Base-by-base conservation (phyloP, 2,329 filamentous ascomycete species). In the Aspergillus sp. region DNA sequence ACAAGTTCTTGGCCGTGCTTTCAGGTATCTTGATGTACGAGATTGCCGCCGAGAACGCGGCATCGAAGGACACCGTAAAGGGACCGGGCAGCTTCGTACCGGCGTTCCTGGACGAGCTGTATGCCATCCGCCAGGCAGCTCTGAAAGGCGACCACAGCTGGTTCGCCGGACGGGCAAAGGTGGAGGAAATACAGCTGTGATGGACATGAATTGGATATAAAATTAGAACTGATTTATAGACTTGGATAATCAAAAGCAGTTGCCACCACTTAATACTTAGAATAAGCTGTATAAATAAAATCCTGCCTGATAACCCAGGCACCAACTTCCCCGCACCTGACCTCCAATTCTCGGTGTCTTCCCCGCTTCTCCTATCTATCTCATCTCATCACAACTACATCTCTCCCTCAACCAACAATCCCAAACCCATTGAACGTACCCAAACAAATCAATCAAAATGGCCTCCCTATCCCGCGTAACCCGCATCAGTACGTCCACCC, bases 81-180 rank as follows among this genome's bases (percentile, higher is more conserved):
- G 94, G 94, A 0, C 92, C 94, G 0, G 94, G 94, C 0, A 91
- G 88, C 0, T 97, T 97, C 79, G 87, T 96, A 11, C 89, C 92
- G 0, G 88, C 88, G 0, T 93, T 97, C 70, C 78, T 97, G 44
- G 94, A 98, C 68, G 90, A 85, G 71, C 71, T 89, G 54, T 85
- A 82, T 36, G 69, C 70, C 8, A 76, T 79, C 58, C 74, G 71
- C n/a, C 72, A 72, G 36, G 72, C 71, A 2, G 71, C 74, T 11
- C 54, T 66, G 17, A 68, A 70, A 36, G 72, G 71, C 3, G 71
- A 75, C 15, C 64, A 72, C 36, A 71, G 71, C 54, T 77, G 74
- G 73, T 70, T 77, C 59, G 61, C 56, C 1, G 71, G 72, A 8
- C 70, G 73, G n/a, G 76, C 75, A 6, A 76, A 75, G 66, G 66